Percentiles rank a stretch among this genome's conserved stretches.
These are phyloP conservation scores for Xerophyta viscosa DNA, from an alignment of 106 monocot species.

Conservation along the genomic window DNA sequence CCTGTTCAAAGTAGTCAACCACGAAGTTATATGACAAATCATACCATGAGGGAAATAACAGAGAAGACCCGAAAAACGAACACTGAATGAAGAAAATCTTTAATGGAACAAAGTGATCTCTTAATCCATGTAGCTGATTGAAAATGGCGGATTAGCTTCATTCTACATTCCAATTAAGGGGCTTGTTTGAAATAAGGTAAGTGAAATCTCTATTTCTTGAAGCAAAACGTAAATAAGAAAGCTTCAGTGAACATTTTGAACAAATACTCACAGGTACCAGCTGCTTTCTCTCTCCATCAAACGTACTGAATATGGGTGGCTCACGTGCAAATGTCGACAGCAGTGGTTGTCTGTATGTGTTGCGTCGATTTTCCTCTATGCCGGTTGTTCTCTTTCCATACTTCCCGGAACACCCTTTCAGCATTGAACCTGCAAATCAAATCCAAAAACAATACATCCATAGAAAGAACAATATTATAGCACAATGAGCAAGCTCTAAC, in stretches of 20 bases:
- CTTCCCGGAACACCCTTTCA: slow-evolving; percentile 27
- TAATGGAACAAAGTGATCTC: too few species aligned
- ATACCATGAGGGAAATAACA: neutral
- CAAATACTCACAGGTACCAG: slow-evolving; percentile 62
- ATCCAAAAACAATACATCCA: neutral
- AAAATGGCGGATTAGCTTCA: too few species aligned
- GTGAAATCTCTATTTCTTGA: neutral
- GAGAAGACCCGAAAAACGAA: neutral
- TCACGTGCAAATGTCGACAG: slow-evolving; percentile 14
- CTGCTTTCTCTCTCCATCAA: slow-evolving; percentile 61
- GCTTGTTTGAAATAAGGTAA: neutral
- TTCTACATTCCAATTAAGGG: too few species aligned
- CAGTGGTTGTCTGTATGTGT: slow-evolving; percentile 47
- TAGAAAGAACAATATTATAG: neutral
- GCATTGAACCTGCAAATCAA: slow-evolving; percentile 32
- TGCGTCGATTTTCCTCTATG: slow-evolving; percentile 65
- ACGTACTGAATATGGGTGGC: slow-evolving; percentile 31
- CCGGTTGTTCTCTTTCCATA: slow-evolving; percentile 42
- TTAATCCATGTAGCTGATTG: too few species aligned
- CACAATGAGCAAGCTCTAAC: neutral
- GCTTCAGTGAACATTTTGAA: neutral
- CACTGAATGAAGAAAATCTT: too few species aligned
- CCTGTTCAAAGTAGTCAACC: too few species aligned
- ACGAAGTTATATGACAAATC: neutral
- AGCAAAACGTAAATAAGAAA: neutral